These are phyloP conservation scores for Lepiota subincarnata DNA, from an alignment of 768 basidiomycete genomes.

Conservation along the genomic window DNA sequence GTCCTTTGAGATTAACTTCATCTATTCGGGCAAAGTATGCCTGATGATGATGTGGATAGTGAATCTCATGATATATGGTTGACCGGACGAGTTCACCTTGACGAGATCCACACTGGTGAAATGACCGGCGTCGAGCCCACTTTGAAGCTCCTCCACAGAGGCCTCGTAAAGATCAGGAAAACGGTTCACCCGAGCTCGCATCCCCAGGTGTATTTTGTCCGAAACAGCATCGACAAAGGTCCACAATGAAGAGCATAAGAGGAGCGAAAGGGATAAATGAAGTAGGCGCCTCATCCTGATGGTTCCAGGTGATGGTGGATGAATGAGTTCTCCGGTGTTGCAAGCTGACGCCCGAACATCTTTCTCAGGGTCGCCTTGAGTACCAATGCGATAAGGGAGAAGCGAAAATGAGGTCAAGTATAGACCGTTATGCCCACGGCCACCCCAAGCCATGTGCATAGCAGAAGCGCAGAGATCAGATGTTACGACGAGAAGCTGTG, in stretches of 20 bases:
- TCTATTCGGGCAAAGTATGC: conserved; percentile 65
- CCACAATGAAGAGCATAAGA: no score
- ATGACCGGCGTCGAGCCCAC: conserved; percentile 41
- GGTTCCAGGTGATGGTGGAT: no score
- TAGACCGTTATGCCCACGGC: background rate
- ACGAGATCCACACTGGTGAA: conserved; percentile 63
- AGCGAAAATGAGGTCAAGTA: background rate
- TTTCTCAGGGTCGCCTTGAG: no score
- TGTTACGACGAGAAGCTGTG: background rate
- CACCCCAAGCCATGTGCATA: background rate
- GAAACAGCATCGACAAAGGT: background rate
- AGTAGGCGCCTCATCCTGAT: no score
- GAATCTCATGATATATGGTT: background rate
- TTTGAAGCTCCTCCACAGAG: conserved; percentile 49
- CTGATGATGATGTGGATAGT: conserved; percentile 24
- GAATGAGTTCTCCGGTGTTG: no score
- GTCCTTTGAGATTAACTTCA: conserved; percentile 62
- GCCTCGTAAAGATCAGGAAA: conserved; percentile 62
- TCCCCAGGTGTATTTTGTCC: no score
- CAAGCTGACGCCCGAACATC: no score
- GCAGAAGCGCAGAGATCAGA: background rate
- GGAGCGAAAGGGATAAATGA: no score
- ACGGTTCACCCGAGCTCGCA: background rate
- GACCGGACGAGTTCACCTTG: conserved; percentile 33
- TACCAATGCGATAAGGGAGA: no score